Evolutionary conservation across 306 rosid genomes (phyloP).

Genomic region (Trifolium dubium): DNA sequence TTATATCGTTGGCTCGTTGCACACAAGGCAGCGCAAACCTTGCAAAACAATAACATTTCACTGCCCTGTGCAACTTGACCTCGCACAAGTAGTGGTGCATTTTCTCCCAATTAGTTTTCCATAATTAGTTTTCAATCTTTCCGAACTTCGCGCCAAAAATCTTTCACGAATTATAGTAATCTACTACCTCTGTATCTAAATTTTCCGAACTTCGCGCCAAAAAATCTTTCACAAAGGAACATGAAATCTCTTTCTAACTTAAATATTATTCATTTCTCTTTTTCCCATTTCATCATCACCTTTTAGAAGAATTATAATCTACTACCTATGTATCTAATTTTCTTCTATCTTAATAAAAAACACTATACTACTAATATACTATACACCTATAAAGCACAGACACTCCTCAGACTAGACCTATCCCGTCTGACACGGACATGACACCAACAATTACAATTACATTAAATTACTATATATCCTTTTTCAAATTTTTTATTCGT

Average conservation of each 20-base stretch:
- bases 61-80: neutral
- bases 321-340: constrained; percentile 2
- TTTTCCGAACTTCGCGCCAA: neutral
- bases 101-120: neutral
- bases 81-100: too few relatives aligned
- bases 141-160: neutral
- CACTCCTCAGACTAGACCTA: too few relatives aligned
- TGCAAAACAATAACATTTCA: neutral
- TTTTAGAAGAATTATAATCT: neutral
- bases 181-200: neutral
- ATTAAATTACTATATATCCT: too few relatives aligned
- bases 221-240: too few relatives aligned
- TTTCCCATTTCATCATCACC: too few relatives aligned
- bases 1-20: neutral
- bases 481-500: too few relatives aligned
- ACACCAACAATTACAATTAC: too few relatives aligned
- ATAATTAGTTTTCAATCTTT: neutral
- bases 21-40: constrained; percentile 6
- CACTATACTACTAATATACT: too few relatives aligned
- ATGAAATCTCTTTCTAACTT: too few relatives aligned
- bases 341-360: neutral
- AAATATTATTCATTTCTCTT: too few relatives aligned
- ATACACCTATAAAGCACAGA: too few relatives aligned
- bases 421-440: too few relatives aligned
- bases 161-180: neutral